Base-by-base conservation (phyloP, 768 basidiomycete genomes). In the Lentinus tigrinus region DNA sequence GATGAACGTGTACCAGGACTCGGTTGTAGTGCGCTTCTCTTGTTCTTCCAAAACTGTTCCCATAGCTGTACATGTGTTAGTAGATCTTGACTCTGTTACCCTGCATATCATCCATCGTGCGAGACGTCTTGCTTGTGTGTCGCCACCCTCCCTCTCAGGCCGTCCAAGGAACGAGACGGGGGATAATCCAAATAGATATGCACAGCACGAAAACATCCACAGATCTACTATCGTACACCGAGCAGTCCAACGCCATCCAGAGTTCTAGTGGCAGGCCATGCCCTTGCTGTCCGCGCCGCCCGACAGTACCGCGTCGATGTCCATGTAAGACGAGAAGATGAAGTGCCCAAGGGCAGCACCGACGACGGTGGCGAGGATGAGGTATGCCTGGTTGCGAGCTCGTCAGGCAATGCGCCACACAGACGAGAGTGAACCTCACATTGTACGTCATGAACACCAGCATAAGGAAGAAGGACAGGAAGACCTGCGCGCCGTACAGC, bases 381-480 rank as follows among this genome's bases (percentile, higher is more conserved):
- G 85, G 65, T 94, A 96, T 34, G 89, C 93, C 93, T 95, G 63
- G 1, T 46, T 31, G 17, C 11, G 27, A 49, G 21, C 8, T 13
- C 43, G 40, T 42, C 16, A 43, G 38, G 39, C 62, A 19, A 39
- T 7, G 39, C 21, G 52, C 21, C 26, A 39, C 19, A 2, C 19
- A 31, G 31, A 51, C n/a, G 24, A 38, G 23, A 8, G 14, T n/a
- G 34, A 27, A 24, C 11, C 90, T 67, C 57, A 93, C 92, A 63
- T 97, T 97, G 75, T 95, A 97, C 4, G 94, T 96, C 94, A 97
- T 96, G 73, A 93, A 95, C 39, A 96, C 86, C 57, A 97, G 77
- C 94, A 97, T 97, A 69, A 93, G 83, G 82, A 93, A 92, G 78
- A 89, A 91, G 36, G 91, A 91, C 57, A 93, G 71, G 71, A 88